These are phyloP conservation scores for Bretschneidera sinensis DNA, from an alignment of 345 rosid genomes.

Conservation along the genomic window DNA sequence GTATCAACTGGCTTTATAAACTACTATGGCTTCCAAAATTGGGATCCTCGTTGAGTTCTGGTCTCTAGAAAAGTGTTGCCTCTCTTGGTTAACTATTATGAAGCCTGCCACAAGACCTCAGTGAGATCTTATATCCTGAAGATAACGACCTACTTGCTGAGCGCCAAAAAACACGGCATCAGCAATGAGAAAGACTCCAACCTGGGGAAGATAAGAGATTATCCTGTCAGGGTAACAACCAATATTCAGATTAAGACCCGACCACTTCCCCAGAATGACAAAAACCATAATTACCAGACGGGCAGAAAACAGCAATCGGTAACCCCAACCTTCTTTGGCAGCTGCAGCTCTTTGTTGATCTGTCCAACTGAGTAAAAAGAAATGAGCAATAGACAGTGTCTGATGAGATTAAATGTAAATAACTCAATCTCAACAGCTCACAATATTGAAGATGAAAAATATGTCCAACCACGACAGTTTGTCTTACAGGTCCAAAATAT, in stretches of 20 bases:
- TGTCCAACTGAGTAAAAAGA: slow-evolving; percentile 63
- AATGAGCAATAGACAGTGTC: background rate
- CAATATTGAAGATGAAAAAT: background rate
- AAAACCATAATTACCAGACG: slow-evolving; percentile 54
- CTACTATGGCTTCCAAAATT: slow-evolving; percentile 25
- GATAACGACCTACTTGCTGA: slow-evolving; percentile 62
- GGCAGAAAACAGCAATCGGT: slow-evolving; percentile 61
- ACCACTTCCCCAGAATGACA: background rate
- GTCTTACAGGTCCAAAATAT: no score
- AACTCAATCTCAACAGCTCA: background rate
- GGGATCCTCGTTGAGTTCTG: background rate
- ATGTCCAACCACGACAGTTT: no score
- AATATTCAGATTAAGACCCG: background rate
- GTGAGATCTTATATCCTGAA: slow-evolving; percentile 70
- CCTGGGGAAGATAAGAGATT: slow-evolving; percentile 26
- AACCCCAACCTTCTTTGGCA: slow-evolving; percentile 93
- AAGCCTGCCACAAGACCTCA: slow-evolving; percentile 26
- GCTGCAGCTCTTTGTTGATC: slow-evolving; percentile 91
- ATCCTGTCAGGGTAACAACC: slow-evolving; percentile 7
- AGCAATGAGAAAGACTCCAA: slow-evolving; percentile 62
- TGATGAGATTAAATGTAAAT: no score
- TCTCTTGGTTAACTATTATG: slow-evolving; percentile 6
- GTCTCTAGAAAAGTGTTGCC: background rate
- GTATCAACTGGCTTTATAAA: slow-evolving; percentile 19
- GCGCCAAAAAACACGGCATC: slow-evolving; percentile 79